phyloP scores from a whole-genome alignment of 805 yeast species.

The Maudiozyma serrabonitensis region DNA sequence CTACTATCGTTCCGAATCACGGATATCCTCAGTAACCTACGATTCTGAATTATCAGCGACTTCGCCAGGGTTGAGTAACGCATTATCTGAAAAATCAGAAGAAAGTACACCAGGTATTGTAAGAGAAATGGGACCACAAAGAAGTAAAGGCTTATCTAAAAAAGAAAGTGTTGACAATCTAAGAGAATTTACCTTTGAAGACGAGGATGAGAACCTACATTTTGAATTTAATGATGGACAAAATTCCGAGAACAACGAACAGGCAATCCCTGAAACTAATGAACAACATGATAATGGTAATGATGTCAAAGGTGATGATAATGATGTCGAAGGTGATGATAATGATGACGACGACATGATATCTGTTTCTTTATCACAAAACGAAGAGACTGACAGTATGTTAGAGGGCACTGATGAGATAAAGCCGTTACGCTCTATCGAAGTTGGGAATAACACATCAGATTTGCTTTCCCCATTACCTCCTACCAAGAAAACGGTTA shows the following conservation, averaged over 20 bases:
- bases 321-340: too few relatives aligned
- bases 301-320: too few relatives aligned
- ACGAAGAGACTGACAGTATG: neutral
- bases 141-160: conserved; percentile 30
- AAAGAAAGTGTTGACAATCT: conserved; percentile 43
- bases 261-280: too few relatives aligned
- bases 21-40: conserved; percentile 47
- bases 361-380: neutral
- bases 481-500: conserved; percentile 7
- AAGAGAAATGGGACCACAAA: neutral
- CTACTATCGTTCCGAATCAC: conserved; percentile 6
- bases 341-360: neutral
- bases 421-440: neutral
- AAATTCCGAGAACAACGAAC: too few relatives aligned
- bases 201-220: neutral
- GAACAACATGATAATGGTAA: neutral
- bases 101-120: neutral
- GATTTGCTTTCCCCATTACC: conserved; percentile 1
- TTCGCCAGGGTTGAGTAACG: neutral
- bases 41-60: conserved; percentile 43
- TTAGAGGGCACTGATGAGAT: neutral
- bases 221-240: neutral
- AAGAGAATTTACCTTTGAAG: conserved; percentile 35
- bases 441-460: neutral
- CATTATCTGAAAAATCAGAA: neutral